phyloP scores from a whole-genome alignment of 78 protist species.

The Dictyostelium citrinum region DNA sequence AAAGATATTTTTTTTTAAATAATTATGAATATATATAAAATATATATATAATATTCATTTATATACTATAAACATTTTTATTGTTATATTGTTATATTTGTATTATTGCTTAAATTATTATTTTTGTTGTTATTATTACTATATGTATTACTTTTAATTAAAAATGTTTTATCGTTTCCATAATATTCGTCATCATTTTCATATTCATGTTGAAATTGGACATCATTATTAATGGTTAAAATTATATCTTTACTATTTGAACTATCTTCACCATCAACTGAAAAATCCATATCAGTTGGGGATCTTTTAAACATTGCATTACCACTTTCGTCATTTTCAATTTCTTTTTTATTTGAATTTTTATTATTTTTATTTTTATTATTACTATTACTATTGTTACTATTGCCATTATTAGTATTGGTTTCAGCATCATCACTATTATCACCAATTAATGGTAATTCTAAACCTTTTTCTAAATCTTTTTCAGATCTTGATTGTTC shows the following conservation, averaged over 20 bases:
- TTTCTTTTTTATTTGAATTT: neutral
- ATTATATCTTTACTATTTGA: neutral
- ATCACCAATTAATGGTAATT: constrained; percentile 19
- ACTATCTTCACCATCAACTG: neutral
- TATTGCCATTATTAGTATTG: neutral
- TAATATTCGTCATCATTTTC: neutral
- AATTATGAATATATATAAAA: neutral
- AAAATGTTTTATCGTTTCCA: neutral
- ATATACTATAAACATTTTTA: neutral
- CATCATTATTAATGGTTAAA: neutral
- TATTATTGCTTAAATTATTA: neutral
- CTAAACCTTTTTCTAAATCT: constrained; percentile 16
- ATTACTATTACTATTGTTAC: neutral
- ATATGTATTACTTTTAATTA: constrained; percentile 5
- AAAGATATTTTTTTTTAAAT: no score
- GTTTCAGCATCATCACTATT: neutral
- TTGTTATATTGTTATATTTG: neutral
- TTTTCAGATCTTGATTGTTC: neutral
- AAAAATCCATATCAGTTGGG: neutral
- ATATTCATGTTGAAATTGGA: neutral
- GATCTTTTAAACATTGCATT: neutral
- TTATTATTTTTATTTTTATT: neutral
- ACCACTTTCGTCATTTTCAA: neutral
- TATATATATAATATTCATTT: neutral
- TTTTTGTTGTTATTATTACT: neutral